A percentile compares a stretch with the other conserved stretches of the same genome.
Evolutionary conservation across 257 asterid genomes (phyloP).

Genomic region (Jasminum sambac): DNA sequence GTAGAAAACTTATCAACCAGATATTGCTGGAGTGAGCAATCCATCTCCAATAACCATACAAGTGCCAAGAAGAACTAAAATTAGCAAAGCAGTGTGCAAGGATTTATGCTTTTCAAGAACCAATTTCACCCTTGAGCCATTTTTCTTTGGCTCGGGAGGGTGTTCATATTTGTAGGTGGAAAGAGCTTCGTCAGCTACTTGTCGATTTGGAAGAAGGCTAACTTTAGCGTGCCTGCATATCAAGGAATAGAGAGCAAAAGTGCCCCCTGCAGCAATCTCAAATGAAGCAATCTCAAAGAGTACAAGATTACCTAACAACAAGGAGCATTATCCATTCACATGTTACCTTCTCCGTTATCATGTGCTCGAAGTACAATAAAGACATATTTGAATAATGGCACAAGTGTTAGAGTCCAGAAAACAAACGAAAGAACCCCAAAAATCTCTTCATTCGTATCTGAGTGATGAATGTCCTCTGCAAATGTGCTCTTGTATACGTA

Average conservation of each 20-base stretch:
- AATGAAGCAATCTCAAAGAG: slow-evolving; percentile 16
- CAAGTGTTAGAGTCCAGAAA: slow-evolving; percentile 92
- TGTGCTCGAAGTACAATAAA: slow-evolving; percentile 88
- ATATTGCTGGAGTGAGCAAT: slow-evolving; percentile 90
- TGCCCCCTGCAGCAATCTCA: slow-evolving; percentile 65
- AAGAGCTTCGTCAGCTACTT: slow-evolving; percentile 88
- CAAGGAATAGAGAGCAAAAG: slow-evolving; percentile 88
- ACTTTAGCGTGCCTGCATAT: slow-evolving; percentile 98
- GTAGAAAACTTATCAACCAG: slow-evolving; percentile 45
- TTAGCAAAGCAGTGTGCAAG: slow-evolving; percentile 72
- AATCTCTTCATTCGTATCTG: slow-evolving; percentile 89
- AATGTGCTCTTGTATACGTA: slow-evolving; percentile 94
- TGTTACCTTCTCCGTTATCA: slow-evolving; percentile 92
- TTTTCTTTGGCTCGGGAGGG: slow-evolving; percentile 53
- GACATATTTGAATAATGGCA: slow-evolving; percentile 88
- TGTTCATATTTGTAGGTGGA: slow-evolving; percentile 88
- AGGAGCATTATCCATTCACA: not conserved
- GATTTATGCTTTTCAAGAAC: slow-evolving; percentile 85
- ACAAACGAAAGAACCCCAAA: slow-evolving; percentile 94
- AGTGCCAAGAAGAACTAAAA: slow-evolving; percentile 89
- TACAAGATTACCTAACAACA: slow-evolving; percentile 15
- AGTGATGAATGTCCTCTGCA: slow-evolving; percentile 95
- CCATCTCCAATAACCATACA: slow-evolving; percentile 99
- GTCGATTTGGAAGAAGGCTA: slow-evolving; percentile 87
- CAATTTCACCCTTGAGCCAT: slow-evolving; percentile 59